Evolutionary conservation across 2,329 filamentous ascomycete species (phyloP), one percentile per base, ranked within the genome.

Genomic region (Colletotrichum sidae): DNA sequence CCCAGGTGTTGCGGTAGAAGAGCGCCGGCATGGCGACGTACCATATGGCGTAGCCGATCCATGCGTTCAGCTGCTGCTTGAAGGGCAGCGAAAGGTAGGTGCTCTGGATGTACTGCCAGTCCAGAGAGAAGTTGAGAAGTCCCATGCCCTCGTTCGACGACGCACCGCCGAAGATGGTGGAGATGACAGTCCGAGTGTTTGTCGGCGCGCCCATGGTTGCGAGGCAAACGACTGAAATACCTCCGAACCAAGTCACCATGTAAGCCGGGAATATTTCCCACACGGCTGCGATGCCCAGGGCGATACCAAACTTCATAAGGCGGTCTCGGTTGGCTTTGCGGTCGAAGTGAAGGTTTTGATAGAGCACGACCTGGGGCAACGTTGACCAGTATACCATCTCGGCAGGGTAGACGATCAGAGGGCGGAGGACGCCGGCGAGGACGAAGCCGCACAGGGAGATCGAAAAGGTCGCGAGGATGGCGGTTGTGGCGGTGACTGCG

Each of bases 211-310:
- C 72, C 58, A 79, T 76, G 2, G 81, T 77, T 0, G 81, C 79
- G 4, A 84, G 75, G 63, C 82, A 84, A 66, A 84, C 81, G 17
- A 84, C n/a, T 70, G 72, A 75, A 12, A 80, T 60, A 5, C 76
- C 77, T 13, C 72, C 78, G 5, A 84, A 71, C 38, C 80, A 70
- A 2, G 81, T 76, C 62, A 81, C 78, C 10, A 84, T 76, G 59
- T 81, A 83, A 41, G 83, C 77, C 0, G 83, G 82, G 39, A 85
- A 72, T 8, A 82, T 72, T 52, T 84, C 81, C 76, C 82, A 85
- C 12, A 79, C 64, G 53, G 80, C 78, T 13, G 82, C 74, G 57
- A 72, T 68, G 1, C 69, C 63, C 61, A 78, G 52, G 6, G 67
- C 67, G 37, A 63, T 75, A 17, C 70, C 68, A 37, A 77, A 78